These are phyloP conservation scores for Emmonsiellopsis sp. DNA, from an alignment of 2,329 filamentous ascomycete genomes.

Conservation along the genomic window DNA sequence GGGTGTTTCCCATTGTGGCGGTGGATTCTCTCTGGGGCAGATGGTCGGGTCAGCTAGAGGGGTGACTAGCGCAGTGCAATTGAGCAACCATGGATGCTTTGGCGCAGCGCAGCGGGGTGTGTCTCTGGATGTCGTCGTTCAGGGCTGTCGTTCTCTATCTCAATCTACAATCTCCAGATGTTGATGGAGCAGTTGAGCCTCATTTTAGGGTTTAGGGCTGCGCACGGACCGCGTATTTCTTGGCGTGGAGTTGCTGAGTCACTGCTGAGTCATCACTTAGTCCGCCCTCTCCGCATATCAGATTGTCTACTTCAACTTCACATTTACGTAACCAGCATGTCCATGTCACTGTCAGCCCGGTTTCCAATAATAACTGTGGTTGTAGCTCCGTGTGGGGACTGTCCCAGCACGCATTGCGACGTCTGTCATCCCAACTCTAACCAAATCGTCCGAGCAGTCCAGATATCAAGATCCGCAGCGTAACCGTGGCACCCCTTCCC, in stretches of 20 bases:
- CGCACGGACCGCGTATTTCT: not conserved
- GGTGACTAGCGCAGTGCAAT: too few species aligned
- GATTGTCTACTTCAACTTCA: not conserved
- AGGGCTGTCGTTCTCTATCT: too few species aligned
- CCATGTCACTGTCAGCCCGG: not conserved
- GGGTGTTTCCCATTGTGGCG: slow-evolving; percentile 39
- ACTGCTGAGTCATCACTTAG: not conserved
- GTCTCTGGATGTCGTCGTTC: too few species aligned
- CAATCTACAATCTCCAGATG: too few species aligned
- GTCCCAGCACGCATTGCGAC: not conserved
- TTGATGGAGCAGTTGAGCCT: not conserved
- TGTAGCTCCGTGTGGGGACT: not conserved
- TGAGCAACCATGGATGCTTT: too few species aligned
- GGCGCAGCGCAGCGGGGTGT: too few species aligned
- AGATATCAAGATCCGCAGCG: not conserved
- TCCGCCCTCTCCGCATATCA: not conserved
- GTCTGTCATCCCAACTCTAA: not conserved
- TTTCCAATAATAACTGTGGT: not conserved
- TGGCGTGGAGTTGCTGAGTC: not conserved
- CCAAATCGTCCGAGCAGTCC: not conserved
- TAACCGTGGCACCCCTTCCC: not conserved
- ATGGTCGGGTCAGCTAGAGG: not conserved
- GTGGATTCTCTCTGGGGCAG: too few species aligned
- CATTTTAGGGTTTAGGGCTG: not conserved
- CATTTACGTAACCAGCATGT: not conserved